Conservation (phyloP, 108 stramenopile genomes). For the Nitzschia inconspicua region DNA sequence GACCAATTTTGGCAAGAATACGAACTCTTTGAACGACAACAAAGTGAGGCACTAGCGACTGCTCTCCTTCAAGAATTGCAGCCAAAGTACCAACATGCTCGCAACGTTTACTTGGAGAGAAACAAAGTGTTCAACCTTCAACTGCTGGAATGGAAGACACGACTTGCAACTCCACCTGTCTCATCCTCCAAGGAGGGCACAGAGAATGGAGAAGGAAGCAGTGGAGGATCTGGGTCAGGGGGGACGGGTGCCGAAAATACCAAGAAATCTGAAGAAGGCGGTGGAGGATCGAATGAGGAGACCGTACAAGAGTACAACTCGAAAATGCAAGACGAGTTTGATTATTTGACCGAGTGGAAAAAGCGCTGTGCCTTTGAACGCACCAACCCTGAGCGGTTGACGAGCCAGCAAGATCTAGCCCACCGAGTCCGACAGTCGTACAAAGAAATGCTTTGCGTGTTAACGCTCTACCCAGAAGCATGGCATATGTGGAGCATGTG, state of each 20-base stretch:
- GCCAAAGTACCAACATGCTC: constrained; percentile 86
- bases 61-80: constrained; percentile 67
- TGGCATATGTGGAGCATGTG: constrained; percentile 90
- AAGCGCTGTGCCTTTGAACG: constrained; percentile 78
- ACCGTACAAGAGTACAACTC: constrained; percentile 31
- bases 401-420: constrained; percentile 41
- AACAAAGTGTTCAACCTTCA: constrained; percentile 56
- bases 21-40: constrained; percentile 74
- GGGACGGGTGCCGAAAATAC: no score
- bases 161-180: constrained; percentile 69
- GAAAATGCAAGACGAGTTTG: constrained; percentile 58
- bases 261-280: constrained; percentile 12
- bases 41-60: constrained; percentile 69
- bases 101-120: constrained; percentile 79
- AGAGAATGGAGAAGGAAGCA: background rate
- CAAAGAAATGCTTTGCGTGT: constrained; percentile 71
- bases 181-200: background rate
- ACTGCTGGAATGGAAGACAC: constrained; percentile 44
- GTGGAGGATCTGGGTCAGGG: no score
- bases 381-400: constrained; percentile 83
- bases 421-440: constrained; percentile 62
- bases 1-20: constrained; percentile 88
- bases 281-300: constrained; percentile 10
- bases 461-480: constrained; percentile 76
- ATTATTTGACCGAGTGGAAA: constrained; percentile 66